Evolutionary conservation across 2,329 filamentous ascomycete genomes (phyloP), one percentile per base, ranked within the genome.

Genomic region (Alternaria burnsii): DNA sequence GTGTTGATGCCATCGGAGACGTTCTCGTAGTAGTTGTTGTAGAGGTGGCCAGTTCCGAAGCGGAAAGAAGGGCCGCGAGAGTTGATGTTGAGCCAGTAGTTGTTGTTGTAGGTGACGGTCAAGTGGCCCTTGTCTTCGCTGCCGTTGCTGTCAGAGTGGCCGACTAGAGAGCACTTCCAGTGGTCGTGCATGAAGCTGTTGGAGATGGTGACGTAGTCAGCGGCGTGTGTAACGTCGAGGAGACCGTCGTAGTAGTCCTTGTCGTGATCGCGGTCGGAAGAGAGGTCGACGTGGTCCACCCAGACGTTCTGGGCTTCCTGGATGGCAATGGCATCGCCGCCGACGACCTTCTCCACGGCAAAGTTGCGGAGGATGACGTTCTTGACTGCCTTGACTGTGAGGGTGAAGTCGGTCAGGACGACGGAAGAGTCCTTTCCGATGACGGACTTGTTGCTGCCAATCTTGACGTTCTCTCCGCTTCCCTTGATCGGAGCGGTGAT

Each of bases 161-260:
- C 87, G 57, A 88, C 80, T 9, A 89, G 80, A 0, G 83, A 85
- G 53, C 62, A 65, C 76, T 89, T 89, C 80, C 82, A 89, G 83
- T 88, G 86, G 77, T 86, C 84, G 75, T 86, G 85, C 65, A 86
- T 66, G 73, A 80, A 82, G 65, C 73, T 66, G 78, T 85, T 84
- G 65, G 82, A 83, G 63, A 89, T 80, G 64, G 84, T 89, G 58
- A 89, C 76, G 70, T 80, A 90, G 79, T 91, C 87, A 10, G 84
- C 81, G 47, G 81, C 89, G 77, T 90, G 88, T 51, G 85, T 89
- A 52, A 87, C 79, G 68, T 91, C 89, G 47, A 88, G 78, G 2
- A 91, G 84, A 32, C 89, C 89, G 58, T 91, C 89, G 72, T 89
- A 91, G 80, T 85, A 89, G 80, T 91, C 88, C 80, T 91, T 91